Percentiles rank a stretch among this genome's conserved stretches.
Conservation (phyloP, 2,329 filamentous ascomycete species). For the Tympanopsis confertula region DNA sequence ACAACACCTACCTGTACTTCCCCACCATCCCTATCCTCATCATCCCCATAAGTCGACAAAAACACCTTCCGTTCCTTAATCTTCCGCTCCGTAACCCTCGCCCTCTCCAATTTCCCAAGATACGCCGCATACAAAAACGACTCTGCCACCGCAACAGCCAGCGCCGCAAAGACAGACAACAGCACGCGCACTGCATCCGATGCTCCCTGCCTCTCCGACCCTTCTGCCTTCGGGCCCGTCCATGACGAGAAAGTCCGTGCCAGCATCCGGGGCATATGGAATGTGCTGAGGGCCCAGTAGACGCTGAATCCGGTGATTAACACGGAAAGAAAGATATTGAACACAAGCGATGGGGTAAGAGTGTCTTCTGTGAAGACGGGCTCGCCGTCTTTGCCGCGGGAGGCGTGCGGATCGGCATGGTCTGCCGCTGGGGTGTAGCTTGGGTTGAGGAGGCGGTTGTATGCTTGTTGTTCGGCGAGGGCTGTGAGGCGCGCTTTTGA, state of each 20-base stretch:
- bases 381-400: not conserved
- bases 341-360: not conserved
- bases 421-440: not conserved
- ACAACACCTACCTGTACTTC: not conserved
- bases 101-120: not conserved
- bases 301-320: not conserved
- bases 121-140: not conserved
- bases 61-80: not conserved
- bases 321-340: conserved; percentile 1
- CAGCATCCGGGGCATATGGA: not conserved
- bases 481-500: not conserved
- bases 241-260: not conserved
- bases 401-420: not conserved
- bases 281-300: not conserved
- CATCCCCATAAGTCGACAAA: not conserved
- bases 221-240: too few relatives aligned
- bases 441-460: conserved; percentile 1
- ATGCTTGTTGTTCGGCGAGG: not conserved
- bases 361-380: not conserved
- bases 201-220: not conserved
- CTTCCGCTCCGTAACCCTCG: not conserved
- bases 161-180: not conserved
- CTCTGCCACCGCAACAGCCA: not conserved
- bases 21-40: not conserved
- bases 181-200: not conserved